Percentiles rank a stretch among this genome's conserved stretches.
phyloP scores from a whole-genome alignment of 257 asterid species.

The Nyctanthes arbortristis region DNA sequence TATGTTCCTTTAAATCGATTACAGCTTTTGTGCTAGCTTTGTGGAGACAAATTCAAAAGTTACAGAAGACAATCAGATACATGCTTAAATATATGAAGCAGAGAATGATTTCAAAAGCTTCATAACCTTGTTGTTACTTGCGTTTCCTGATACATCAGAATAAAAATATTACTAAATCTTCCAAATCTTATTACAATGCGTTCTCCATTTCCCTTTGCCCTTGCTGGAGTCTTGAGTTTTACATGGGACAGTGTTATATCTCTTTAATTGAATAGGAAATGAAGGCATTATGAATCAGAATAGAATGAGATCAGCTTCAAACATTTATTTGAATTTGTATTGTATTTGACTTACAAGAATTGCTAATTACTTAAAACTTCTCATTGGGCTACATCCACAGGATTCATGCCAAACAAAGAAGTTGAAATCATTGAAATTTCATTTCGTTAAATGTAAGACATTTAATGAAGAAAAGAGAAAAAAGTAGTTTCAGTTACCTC shows the following conservation, averaged over 20 bases:
- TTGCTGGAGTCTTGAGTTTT: neutral
- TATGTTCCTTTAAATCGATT: neutral
- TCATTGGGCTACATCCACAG: neutral
- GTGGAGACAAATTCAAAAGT: neutral
- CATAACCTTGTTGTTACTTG: neutral
- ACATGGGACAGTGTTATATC: neutral
- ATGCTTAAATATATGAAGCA: neutral
- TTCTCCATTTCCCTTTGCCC: neutral
- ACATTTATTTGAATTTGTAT: neutral
- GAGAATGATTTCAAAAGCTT: no score
- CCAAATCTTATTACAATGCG: neutral
- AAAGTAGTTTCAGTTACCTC: slow-evolving; percentile 19
- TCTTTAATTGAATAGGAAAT: neutral
- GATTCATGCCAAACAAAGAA: neutral
- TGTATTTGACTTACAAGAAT: neutral
- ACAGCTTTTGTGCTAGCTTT: neutral
- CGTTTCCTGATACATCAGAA: neutral
- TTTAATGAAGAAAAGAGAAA: neutral
- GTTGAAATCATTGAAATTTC: neutral
- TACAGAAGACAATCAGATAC: neutral
- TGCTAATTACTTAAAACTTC: neutral
- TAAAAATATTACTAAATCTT: no score
- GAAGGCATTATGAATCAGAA: neutral
- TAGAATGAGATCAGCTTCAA: neutral
- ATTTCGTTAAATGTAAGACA: neutral